These are phyloP conservation scores for Starmerella floricola DNA, from an alignment of 805 yeast genomes.

Conservation along the genomic window DNA sequence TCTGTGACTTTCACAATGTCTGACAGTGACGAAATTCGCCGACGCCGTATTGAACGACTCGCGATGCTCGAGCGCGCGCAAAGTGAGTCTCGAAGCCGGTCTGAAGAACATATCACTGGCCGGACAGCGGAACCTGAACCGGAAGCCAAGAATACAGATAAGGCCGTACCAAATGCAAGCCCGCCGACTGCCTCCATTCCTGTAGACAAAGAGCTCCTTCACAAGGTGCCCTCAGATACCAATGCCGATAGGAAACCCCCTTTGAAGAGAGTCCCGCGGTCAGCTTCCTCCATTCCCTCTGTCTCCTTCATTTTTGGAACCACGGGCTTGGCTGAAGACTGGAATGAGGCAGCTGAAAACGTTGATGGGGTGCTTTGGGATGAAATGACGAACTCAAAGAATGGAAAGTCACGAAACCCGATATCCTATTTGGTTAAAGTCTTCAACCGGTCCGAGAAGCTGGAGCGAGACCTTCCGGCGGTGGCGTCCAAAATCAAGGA, in stretches of 20 bases:
- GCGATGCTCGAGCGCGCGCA: conserved; percentile 1
- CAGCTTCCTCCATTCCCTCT: neutral
- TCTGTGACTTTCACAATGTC: neutral
- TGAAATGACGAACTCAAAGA: neutral
- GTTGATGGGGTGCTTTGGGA: neutral
- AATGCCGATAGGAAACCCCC: no score
- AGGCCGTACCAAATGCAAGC: no score
- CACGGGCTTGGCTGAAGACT: neutral
- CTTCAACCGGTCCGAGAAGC: conserved; percentile 9
- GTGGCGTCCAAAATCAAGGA: conserved; percentile 8
- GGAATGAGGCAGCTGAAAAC: conserved; percentile 1
- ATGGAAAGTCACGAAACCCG: neutral
- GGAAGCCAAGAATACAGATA: no score
- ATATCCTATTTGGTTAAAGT: conserved; percentile 13
- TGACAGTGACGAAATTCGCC: conserved; percentile 16
- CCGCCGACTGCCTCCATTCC: no score
- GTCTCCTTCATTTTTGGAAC: conserved; percentile 3
- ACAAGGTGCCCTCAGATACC: no score
- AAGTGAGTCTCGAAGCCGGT: neutral
- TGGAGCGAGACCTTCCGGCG: conserved; percentile 2
- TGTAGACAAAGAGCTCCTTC: no score
- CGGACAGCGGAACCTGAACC: no score
- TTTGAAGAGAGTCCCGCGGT: neutral
- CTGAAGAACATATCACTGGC: neutral
- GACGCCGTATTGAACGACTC: conserved; percentile 16